phyloP scores from a whole-genome alignment of 805 yeast genomes.

The Saccharomycopsis sp. region DNA sequence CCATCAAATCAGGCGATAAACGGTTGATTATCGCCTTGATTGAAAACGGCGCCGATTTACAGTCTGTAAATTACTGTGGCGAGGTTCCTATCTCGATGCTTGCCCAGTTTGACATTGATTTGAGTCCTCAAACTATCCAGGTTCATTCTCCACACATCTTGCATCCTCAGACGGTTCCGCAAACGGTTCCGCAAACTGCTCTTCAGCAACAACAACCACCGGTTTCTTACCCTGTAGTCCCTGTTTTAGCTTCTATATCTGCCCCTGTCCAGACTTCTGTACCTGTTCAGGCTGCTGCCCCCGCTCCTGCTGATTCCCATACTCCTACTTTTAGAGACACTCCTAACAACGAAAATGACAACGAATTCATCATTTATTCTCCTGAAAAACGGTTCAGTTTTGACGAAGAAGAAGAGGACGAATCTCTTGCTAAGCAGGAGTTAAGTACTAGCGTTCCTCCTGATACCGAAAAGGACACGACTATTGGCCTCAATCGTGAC shows the following conservation, averaged over 20 bases:
- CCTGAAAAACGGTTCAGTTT: not conserved
- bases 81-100: constrained; percentile 26
- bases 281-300: no score
- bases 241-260: no score
- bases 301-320: no score
- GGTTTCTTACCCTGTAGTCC: no score
- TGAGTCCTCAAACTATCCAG: constrained; percentile 22
- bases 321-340: not conserved
- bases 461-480: not conserved
- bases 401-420: not conserved
- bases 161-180: no score
- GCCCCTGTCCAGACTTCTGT: no score
- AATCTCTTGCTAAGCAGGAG: not conserved
- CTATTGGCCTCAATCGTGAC: not conserved
- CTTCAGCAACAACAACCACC: no score
- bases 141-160: not conserved
- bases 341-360: not conserved
- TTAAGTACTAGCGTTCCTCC: not conserved
- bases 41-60: constrained; percentile 36
- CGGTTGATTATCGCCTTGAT: constrained; percentile 37
- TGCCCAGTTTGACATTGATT: not conserved
- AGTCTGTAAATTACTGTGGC: constrained; percentile 22
- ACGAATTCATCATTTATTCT: not conserved
- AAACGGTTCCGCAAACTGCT: no score
- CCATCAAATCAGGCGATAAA: constrained; percentile 50